Evolutionary conservation across 179 eudicot species (phyloP), one percentile per base, ranked within the genome.

Genomic region (Silene coronaria): DNA sequence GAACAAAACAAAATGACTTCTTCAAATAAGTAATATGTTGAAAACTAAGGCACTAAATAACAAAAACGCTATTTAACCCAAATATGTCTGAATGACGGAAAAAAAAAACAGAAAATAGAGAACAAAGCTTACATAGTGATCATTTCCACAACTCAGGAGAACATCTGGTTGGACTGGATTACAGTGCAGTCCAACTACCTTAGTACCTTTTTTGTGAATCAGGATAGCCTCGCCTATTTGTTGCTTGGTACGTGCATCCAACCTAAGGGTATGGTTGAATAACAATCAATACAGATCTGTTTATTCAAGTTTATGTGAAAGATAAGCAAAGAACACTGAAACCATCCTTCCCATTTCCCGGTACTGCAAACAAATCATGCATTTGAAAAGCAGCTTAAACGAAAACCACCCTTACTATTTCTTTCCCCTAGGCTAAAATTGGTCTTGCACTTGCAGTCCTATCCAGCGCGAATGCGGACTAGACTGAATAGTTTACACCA

Each of bases 131-230:
- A 95, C 99, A 80, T 87, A 92, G 89, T 92, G 97, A 82, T 95
- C 99, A 59, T 95, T 95, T 74, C 99, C 99, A 75, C 96, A 92
- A 70, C 97, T 92, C 84, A 95, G 78, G 70, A 95, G 88, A 71
- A 95, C 93, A 85, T 95, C 97, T 63, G 97, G 99, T 75, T 95
- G 97, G 67, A 88, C 75, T 81, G 99, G 97, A 86, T 95, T 93
- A 83, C 95, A 92, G 74, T 95, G 92, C 63, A 95, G 86, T 76
- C 99, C 97, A 17, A 88, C 90, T 75, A 95, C 93, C 87, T 95
- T 95, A 78, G 86, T 88, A 79, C 93, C 89, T 80, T 87, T 95
- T 84, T 92, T 95, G 75, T 95, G 99, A 73, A 95, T 92, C 85
- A 87, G 79, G 53, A 89, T 69, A 66, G 85, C 75, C 26, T 89